A percentile compares a stretch with the other conserved stretches of the same genome.
phyloP scores from a whole-genome alignment of 805 yeast species.

The Naumovozyma dairenensis region DNA sequence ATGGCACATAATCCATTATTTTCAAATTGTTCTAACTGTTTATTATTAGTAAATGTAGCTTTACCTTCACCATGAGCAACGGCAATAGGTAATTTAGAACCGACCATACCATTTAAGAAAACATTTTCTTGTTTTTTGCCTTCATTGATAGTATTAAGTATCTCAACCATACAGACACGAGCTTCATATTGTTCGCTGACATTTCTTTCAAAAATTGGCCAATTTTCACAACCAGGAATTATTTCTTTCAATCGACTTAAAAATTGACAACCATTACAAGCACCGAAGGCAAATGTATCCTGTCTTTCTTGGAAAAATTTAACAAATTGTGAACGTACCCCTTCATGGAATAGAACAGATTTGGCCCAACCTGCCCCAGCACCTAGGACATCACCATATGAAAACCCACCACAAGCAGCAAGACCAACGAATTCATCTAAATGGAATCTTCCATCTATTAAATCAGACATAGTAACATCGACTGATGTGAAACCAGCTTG shows the following conservation, averaged over 20 bases:
- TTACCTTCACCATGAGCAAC: constrained; percentile 99
- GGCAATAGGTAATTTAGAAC: constrained; percentile 90
- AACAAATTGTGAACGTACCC: constrained; percentile 64
- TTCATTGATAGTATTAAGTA: constrained; percentile 41
- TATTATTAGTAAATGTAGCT: constrained; percentile 53
- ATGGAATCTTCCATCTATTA: constrained; percentile 59
- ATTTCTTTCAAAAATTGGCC: constrained; percentile 95
- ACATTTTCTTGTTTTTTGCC: constrained; percentile 39
- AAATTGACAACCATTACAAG: constrained; percentile 98
- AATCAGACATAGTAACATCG: constrained; percentile 95
- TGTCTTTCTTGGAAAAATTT: constrained; percentile 75
- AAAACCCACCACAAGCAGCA: constrained; percentile 98
- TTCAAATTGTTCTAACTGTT: constrained; percentile 40
- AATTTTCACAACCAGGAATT: constrained; percentile 81
- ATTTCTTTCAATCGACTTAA: constrained; percentile 68
- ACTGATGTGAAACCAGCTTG: constrained; percentile 91
- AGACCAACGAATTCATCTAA: constrained; percentile 79
- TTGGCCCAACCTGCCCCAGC: constrained; percentile 99
- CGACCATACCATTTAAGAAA: constrained; percentile 82
- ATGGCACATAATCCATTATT: constrained; percentile 50
- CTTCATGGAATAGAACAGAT: constrained; percentile 77
- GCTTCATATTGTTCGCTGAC: constrained; percentile 93
- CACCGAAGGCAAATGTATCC: constrained; percentile 95
- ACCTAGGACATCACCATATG: constrained; percentile 97
- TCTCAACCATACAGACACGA: constrained; percentile 81